Conservation (phyloP, 306 rosid genomes). For the Malus fusca region DNA sequence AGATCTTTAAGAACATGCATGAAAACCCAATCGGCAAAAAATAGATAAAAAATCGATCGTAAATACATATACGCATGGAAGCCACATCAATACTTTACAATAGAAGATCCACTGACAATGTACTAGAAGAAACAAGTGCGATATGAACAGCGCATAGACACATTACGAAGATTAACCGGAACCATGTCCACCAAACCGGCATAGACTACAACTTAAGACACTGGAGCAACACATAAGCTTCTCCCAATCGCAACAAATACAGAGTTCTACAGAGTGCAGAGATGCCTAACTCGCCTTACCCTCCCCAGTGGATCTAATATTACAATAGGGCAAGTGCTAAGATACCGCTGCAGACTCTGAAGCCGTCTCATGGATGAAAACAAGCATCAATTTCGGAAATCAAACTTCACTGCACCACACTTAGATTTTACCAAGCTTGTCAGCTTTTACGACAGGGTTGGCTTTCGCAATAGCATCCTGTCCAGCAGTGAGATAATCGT, state of each 20-base stretch:
- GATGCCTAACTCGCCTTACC: constrained; percentile 47
- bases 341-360: constrained; percentile 45
- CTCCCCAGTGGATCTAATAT: constrained; percentile 37
- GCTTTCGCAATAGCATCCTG: constrained; percentile 76
- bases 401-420: constrained; percentile 21
- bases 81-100: constrained; percentile 27
- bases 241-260: constrained; percentile 56
- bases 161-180: constrained; percentile 33
- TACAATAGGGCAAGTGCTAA: constrained; percentile 41
- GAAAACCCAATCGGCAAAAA: not conserved
- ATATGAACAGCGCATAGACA: constrained; percentile 25
- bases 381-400: constrained; percentile 30
- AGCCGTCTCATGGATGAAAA: constrained; percentile 46
- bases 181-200: constrained; percentile 46
- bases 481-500: constrained; percentile 79
- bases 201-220: constrained; percentile 47
- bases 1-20: not conserved
- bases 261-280: constrained; percentile 50
- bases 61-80: not conserved
- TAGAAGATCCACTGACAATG: constrained; percentile 22
- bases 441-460: constrained; percentile 86
- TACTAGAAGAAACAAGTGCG: constrained; percentile 16
- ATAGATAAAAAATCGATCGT: not conserved
- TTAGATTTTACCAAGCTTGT: constrained; percentile 84
- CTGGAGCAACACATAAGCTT: constrained; percentile 43